Base-by-base conservation (phyloP, 441 rosid species). In the Dalechampia spathulata region DNA sequence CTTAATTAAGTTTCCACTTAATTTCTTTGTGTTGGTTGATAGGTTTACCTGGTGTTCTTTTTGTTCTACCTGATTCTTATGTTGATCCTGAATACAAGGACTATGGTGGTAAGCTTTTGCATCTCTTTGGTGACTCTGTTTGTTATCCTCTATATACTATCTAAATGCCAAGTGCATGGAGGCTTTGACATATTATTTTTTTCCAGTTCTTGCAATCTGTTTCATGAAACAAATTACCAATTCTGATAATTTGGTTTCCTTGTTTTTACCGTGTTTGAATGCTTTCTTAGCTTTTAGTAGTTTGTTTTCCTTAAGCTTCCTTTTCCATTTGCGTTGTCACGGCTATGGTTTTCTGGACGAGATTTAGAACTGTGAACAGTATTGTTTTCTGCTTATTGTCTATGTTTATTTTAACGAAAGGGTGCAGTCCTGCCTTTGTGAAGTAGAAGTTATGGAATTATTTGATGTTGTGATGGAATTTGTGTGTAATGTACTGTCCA, bases 21-120 rank as follows among this genome's bases (percentile, higher is more conserved):
- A 1, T 15, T 32, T 27, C 40, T 19, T 23, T 9, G 22, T 66
- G 34, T 15, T 40, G 53, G 49, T 60, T 40, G 5, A 76, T 72
- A 89, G 99, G 88, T 2, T 30, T 89, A 54, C 94, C 97, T 0
- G 97, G 96, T 49, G 97, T 89, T 45, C 64, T 93, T 57, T 93
- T 93, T 49, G 93, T 89, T 64, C 86, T 93, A n/a, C 97, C 97
- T 0, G 97, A 92, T 71, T 92, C 99, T 1, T 89, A 86, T 65
- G 96, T 92, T 4, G 96, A 89, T 56, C 81, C 90, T 28, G 97
- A 89, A 55, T 45, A 83, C 82, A 83, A 89, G 67, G 97, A 92
- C 62, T 92, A 89, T 72, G 96, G 99, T 3, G 97, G 98, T 88
- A 75, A 70, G 75, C 16, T 19, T 60, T 40, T 42, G 27, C 16